Evolutionary conservation across 2,329 filamentous ascomycete species (phyloP).

Genomic region (Sclerotinia nivalis): DNA sequence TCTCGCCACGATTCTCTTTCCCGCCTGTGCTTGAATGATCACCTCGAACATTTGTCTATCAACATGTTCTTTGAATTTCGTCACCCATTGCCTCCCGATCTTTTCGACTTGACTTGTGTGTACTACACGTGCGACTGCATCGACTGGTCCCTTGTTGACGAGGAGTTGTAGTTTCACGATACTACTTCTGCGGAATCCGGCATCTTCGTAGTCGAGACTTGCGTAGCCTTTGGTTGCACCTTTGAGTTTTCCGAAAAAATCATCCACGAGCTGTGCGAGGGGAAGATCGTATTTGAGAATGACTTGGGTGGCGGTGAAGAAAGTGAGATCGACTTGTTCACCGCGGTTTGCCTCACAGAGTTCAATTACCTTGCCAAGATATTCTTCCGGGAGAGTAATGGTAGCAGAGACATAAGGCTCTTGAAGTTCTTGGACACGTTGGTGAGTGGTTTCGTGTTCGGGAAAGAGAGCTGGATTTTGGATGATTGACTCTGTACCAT

Average conservation of each 20-base stretch:
- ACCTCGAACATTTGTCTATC: conserved; percentile 97
- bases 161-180: conserved; percentile 89
- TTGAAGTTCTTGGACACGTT: conserved; percentile 59
- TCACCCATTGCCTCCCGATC: conserved; percentile 84
- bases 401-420: conserved; percentile 80
- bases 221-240: conserved; percentile 93
- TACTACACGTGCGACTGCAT: conserved; percentile 89
- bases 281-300: conserved; percentile 93
- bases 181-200: conserved; percentile 77
- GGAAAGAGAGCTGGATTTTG: conserved; percentile 89
- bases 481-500: conserved; percentile 76
- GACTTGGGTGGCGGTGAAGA: conserved; percentile 89
- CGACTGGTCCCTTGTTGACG: conserved; percentile 90
- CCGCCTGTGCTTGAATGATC: conserved; percentile 87
- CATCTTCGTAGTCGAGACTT: conserved; percentile 94
- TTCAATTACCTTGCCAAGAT: conserved; percentile 91
- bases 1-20: conserved; percentile 78
- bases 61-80: conserved; percentile 95
- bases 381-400: conserved; percentile 89
- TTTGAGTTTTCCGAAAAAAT: conserved; percentile 96
- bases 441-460: conserved; percentile 57
- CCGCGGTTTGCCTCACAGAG: conserved; percentile 89
- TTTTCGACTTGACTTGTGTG: conserved; percentile 79
- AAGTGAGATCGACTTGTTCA: conserved; percentile 82
- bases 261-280: conserved; percentile 86